Evolutionary conservation across 2,329 filamentous ascomycete species (phyloP).

Genomic region (Chaetothyriales sp.): DNA sequence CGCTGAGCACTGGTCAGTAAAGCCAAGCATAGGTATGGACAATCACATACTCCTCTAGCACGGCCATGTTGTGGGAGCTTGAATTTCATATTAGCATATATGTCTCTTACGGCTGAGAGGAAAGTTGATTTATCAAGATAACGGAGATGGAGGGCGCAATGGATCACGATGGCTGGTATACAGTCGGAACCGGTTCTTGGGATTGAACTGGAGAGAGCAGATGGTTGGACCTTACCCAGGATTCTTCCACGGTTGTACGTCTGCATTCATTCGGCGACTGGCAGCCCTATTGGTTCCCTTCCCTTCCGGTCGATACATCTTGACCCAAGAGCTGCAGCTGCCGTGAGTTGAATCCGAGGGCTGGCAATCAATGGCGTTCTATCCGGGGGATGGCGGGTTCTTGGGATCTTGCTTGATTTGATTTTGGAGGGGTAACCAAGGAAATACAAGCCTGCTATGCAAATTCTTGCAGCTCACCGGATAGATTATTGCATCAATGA

Average conservation of each 20-base stretch:
- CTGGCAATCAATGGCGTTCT: not conserved
- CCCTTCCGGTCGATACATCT: not conserved
- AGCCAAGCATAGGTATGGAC: not conserved
- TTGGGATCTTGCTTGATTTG: not conserved
- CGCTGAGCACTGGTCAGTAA: slow-evolving; percentile 12
- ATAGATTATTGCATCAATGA: not conserved
- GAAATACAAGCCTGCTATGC: not conserved
- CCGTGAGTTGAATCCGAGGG: not conserved
- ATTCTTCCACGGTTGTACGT: not conserved
- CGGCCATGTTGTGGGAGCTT: not conserved
- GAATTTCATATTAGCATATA: not conserved
- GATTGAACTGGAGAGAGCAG: not conserved
- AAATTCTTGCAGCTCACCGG: not conserved
- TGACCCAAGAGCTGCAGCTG: not conserved
- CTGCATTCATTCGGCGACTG: not conserved
- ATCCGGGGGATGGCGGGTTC: not conserved
- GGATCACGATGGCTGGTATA: not conserved
- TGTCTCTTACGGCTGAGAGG: not conserved
- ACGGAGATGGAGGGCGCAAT: not conserved
- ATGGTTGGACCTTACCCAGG: not conserved
- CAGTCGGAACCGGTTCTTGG: not conserved
- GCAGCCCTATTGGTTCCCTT: not conserved
- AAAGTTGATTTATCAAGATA: not conserved
- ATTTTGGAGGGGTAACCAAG: not conserved
- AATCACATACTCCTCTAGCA: not conserved